phyloP scores from a whole-genome alignment of 202 grass and related monocot species.

The Panicum virgatum region DNA sequence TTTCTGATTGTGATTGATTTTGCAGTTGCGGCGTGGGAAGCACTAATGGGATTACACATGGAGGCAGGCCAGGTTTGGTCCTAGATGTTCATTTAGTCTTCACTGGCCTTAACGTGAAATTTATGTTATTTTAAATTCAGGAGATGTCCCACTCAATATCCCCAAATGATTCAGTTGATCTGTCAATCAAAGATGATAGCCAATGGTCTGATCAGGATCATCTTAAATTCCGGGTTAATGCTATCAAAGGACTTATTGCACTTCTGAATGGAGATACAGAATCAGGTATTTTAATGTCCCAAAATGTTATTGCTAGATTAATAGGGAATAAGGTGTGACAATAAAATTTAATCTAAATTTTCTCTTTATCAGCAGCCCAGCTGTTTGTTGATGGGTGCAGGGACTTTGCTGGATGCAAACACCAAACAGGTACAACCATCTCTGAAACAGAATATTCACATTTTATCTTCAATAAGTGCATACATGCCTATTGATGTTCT shows the following conservation, averaged over 20 bases:
- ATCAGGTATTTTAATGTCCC: constrained; percentile 48
- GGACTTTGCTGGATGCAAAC: constrained; percentile 48
- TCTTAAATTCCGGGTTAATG: constrained; percentile 62
- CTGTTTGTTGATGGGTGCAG: constrained; percentile 46
- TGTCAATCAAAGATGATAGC: constrained; percentile 46
- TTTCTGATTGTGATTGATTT: constrained; percentile 40
- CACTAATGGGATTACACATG: constrained; percentile 66
- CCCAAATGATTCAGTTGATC: constrained; percentile 56
- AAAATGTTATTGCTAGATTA: constrained; percentile 5
- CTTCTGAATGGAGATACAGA: constrained; percentile 79
- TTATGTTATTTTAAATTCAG: constrained; percentile 58
- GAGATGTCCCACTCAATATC: constrained; percentile 48
- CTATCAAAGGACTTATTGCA: constrained; percentile 71
- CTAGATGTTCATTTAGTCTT: constrained; percentile 20
- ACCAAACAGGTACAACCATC: constrained; percentile 54
- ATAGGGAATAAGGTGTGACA: background rate
- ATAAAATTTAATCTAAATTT: constrained; percentile 29
- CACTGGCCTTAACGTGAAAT: background rate
- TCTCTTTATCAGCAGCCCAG: constrained; percentile 60
- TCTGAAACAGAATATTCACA: background rate
- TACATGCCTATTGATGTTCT: constrained; percentile 11
- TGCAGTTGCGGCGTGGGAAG: constrained; percentile 88
- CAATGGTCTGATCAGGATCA: constrained; percentile 40
- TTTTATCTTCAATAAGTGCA: constrained; percentile 20
- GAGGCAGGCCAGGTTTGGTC: constrained; percentile 65